Evolutionary conservation across 768 basidiomycete species (phyloP), one percentile per base, ranked within the genome.

Genomic region (Psilocybe cyanescens): DNA sequence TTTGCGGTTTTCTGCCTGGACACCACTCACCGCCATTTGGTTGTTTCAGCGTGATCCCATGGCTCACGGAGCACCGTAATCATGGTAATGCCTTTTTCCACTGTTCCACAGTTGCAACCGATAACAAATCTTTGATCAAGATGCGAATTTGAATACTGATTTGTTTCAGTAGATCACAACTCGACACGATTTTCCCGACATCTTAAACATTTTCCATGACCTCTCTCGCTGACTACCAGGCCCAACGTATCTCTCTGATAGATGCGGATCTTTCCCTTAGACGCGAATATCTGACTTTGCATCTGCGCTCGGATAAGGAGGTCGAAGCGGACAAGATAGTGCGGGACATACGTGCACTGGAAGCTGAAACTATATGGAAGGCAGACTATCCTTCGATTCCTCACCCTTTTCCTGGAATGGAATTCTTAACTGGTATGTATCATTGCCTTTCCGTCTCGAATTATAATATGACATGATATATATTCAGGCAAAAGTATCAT

Each of bases 321-420:
- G 59, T 62, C 11, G 72, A 81, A 48, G 91, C 89, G 8, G 91
- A 92, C 63, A 71, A 72, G 57, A 76, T 86, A 54, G 70, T 88
- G 35, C 78, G 88, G 19, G 70, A 72, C 29, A 81, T 92, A 57
- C 84, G 90, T 35, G 71, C 76, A 0, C 60, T 68, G 8, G 90
- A 92, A 66, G 83, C 81, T 0, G 67, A 72, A 24, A 78, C 80
- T 0, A 76, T 91, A n/a, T 92, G 90, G 91, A 78, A 67, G 39
- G 73, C 73, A 49, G 82, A 86, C 24, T 76, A 83, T 61, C 77
- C 81, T 14, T 79, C 79, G 3, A 76, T 86, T 49, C 83, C 81
- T 3, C 85, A 91, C 65, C 78, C 86, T 1, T 92, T 90, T 64
- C 89, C 89, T 19, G 91, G 91, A 46, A 91, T 91, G 89, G 88